These are phyloP conservation scores for Daedalea quercina DNA, from an alignment of 768 basidiomycete species.

Conservation along the genomic window DNA sequence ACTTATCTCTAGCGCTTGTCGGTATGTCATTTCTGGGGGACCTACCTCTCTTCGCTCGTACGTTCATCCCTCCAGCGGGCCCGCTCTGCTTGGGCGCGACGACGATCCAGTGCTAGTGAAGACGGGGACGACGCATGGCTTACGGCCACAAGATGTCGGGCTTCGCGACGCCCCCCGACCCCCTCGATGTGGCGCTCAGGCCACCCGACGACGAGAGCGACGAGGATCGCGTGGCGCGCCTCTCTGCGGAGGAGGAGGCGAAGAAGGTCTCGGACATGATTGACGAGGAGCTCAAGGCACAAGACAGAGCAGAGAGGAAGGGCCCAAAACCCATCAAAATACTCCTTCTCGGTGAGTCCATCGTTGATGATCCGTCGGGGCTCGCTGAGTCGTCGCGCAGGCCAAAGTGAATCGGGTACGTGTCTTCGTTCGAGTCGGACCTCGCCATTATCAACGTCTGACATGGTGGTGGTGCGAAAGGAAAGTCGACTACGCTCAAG, in stretches of 20 bases:
- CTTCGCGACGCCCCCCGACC: conserved; percentile 36
- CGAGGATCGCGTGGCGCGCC: conserved; percentile 36
- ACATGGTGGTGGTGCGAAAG: conserved; percentile 7
- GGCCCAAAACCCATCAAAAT: conserved; percentile 27
- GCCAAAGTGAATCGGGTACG: conserved; percentile 28
- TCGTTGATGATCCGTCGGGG: not conserved
- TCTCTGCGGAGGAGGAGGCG: conserved; percentile 47
- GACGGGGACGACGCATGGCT: not conserved
- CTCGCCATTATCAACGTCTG: not conserved
- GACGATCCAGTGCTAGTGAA: not conserved
- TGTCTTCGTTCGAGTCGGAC: not conserved
- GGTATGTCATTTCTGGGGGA: not conserved
- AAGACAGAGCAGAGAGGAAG: conserved; percentile 21
- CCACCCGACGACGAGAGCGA: conserved; percentile 54
- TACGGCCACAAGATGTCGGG: not conserved
- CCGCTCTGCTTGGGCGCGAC: not conserved
- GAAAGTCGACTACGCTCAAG: conserved; percentile 34
- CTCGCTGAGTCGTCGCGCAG: conserved; percentile 6
- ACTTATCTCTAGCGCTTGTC: not conserved
- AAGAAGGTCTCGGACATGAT: conserved; percentile 46
- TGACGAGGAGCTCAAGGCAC: conserved; percentile 30
- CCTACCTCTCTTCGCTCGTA: not conserved
- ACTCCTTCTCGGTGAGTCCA: conserved; percentile 26
- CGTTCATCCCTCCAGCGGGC: not conserved
- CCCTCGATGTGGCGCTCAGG: conserved; percentile 43